Evolutionary conservation across 495 filamentous ascomycete species (phyloP).

Genomic region (Parachaetomium inaequale): DNA sequence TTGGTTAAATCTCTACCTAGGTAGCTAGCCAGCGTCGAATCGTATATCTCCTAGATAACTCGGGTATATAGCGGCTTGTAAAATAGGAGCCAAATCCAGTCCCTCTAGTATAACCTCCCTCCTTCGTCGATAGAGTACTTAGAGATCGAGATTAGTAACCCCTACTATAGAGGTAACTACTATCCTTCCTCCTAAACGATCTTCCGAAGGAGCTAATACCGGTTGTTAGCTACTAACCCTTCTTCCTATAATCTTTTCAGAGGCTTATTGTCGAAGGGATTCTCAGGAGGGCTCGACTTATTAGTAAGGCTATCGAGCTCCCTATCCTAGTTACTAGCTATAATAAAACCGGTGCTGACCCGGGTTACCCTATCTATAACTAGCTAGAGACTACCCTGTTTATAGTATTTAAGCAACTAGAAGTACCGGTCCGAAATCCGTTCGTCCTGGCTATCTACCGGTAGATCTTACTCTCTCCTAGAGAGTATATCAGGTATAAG

Average conservation of each 20-base stretch:
- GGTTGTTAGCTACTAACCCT: slow-evolving; percentile 4
- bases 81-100: no score
- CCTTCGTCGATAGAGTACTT: no score
- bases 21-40: no score
- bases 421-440: not conserved
- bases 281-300: not conserved
- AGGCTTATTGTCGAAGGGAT: not conserved
- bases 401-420: not conserved
- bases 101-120: no score
- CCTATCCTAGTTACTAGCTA: not conserved
- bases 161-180: no score
- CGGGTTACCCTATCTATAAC: no score
- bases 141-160: no score
- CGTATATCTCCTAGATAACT: no score
- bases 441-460: not conserved
- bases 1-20: no score
- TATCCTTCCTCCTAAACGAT: no score
- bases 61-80: no score
- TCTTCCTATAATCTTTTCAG: not conserved
- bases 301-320: not conserved
- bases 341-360: not conserved
- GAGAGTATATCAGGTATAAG: not conserved
- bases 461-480: not conserved
- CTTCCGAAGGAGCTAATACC: not conserved
- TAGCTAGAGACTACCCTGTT: no score